These are phyloP conservation scores for Pleurostoma richardsiae DNA, from an alignment of 2,329 filamentous ascomycete genomes.

Conservation along the genomic window DNA sequence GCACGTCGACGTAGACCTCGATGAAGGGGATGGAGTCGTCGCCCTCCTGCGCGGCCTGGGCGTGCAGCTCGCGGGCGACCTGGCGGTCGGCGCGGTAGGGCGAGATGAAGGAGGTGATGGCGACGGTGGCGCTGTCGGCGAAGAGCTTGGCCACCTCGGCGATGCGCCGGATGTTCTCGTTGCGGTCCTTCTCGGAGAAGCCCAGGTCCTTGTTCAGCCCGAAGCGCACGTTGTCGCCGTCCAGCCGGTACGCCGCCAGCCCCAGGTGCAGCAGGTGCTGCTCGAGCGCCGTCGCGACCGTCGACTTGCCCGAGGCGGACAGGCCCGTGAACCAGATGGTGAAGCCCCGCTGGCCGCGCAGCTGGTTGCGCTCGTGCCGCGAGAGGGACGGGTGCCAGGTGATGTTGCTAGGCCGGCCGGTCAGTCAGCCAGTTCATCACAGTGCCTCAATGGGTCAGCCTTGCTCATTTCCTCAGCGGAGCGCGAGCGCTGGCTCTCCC, in stretches of 20 bases:
- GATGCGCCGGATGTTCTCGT: slow-evolving; percentile 96
- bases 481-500: too few relatives aligned
- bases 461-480: too few relatives aligned
- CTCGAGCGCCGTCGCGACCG: slow-evolving; percentile 92
- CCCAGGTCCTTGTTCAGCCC: slow-evolving; percentile 97
- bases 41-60: slow-evolving; percentile 45
- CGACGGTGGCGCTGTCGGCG: slow-evolving; percentile 80
- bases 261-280: slow-evolving; percentile 89
- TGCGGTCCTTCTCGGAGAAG: slow-evolving; percentile 87
- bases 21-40: slow-evolving; percentile 79
- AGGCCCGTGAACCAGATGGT: slow-evolving; percentile 98
- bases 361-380: slow-evolving; percentile 67
- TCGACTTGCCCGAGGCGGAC: slow-evolving; percentile 94
- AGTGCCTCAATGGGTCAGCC: too few relatives aligned
- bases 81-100: slow-evolving; percentile 86
- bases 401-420: slow-evolving; percentile 62
- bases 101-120: slow-evolving; percentile 94
- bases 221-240: slow-evolving; percentile 98
- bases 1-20: slow-evolving; percentile 90
- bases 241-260: slow-evolving; percentile 82
- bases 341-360: slow-evolving; percentile 80
- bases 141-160: slow-evolving; percentile 97
- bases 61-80: slow-evolving; percentile 76
- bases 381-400: slow-evolving; percentile 84
- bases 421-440: neutral